Percentiles rank a stretch among this genome's conserved stretches.
Conservation (phyloP, 495 filamentous ascomycete genomes). For the Xylaria grammica region DNA sequence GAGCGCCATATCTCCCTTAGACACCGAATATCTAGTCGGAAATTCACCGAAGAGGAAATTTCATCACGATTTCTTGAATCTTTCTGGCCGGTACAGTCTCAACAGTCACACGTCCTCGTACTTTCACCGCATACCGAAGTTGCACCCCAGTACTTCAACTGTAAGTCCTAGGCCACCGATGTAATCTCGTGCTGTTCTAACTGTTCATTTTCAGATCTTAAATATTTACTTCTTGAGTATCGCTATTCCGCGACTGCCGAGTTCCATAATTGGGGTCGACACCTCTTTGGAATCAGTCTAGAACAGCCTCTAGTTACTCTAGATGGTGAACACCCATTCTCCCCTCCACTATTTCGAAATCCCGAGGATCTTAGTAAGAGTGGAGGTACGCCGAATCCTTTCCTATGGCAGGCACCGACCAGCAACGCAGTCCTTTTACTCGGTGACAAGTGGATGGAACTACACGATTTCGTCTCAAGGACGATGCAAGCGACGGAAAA, state of each 20-base stretch:
- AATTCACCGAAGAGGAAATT: constrained; percentile 63
- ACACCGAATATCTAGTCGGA: constrained; percentile 65
- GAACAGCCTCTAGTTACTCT: constrained; percentile 70
- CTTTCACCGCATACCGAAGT: constrained; percentile 78
- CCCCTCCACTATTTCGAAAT: constrained; percentile 49
- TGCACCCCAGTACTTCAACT: constrained; percentile 78
- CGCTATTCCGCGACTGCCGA: constrained; percentile 63
- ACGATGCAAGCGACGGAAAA: constrained; percentile 53
- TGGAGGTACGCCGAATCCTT: constrained; percentile 51
- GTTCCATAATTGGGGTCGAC: constrained; percentile 47
- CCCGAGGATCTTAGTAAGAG: constrained; percentile 28
- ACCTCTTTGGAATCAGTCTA: constrained; percentile 75
- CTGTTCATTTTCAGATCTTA: constrained; percentile 53
- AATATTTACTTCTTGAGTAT: constrained; percentile 74
- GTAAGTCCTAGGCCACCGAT: constrained; percentile 42
- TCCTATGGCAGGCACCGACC: constrained; percentile 82
- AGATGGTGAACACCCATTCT: constrained; percentile 59
- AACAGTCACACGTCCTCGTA: constrained; percentile 72
- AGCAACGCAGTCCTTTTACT: constrained; percentile 81
- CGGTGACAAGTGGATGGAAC: constrained; percentile 80
- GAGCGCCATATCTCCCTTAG: constrained; percentile 66
- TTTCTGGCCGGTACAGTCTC: constrained; percentile 72
- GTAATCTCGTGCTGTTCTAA: neutral
- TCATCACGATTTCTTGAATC: constrained; percentile 76
- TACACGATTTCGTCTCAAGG: constrained; percentile 73